A percentile compares a stretch with the other conserved stretches of the same genome.
Conservation (phyloP, 257 asterid species). For the Nicotiana noctiflora region DNA sequence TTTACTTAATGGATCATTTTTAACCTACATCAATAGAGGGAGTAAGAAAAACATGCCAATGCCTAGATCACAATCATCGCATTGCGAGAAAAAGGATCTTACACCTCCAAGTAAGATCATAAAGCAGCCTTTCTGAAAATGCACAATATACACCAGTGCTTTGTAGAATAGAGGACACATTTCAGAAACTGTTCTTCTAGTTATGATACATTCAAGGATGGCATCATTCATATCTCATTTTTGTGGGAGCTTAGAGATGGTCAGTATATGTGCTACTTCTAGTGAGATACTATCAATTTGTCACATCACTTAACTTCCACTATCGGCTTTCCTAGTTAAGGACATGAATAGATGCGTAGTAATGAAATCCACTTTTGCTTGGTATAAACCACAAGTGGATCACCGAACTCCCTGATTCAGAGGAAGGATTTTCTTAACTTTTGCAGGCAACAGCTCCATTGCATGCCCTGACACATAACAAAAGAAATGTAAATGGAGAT, state of each 20-base stretch:
- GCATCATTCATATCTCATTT: background rate
- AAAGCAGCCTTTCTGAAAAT: background rate
- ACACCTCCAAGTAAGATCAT: background rate
- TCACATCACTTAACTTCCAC: background rate
- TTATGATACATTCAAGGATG: background rate
- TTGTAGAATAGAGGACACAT: too few relatives aligned
- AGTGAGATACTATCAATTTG: background rate
- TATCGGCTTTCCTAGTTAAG: background rate
- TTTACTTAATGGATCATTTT: constrained; percentile 44
- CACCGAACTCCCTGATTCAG: background rate
- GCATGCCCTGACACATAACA: background rate
- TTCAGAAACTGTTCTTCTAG: background rate
- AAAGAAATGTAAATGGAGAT: background rate
- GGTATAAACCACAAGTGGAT: background rate
- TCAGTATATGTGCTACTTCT: background rate
- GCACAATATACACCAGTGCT: too few relatives aligned
- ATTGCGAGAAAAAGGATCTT: background rate
- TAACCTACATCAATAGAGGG: constrained; percentile 37
- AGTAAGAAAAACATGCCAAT: background rate
- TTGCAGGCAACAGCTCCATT: background rate
- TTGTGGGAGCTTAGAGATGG: background rate
- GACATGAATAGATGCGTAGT: background rate
- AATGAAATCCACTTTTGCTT: background rate
- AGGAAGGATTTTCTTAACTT: background rate
- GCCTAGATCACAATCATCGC: background rate